Evolutionary conservation across 2,329 filamentous ascomycete species (phyloP), one percentile per base, ranked within the genome.

Genomic region (Corinectria fuckeliana): DNA sequence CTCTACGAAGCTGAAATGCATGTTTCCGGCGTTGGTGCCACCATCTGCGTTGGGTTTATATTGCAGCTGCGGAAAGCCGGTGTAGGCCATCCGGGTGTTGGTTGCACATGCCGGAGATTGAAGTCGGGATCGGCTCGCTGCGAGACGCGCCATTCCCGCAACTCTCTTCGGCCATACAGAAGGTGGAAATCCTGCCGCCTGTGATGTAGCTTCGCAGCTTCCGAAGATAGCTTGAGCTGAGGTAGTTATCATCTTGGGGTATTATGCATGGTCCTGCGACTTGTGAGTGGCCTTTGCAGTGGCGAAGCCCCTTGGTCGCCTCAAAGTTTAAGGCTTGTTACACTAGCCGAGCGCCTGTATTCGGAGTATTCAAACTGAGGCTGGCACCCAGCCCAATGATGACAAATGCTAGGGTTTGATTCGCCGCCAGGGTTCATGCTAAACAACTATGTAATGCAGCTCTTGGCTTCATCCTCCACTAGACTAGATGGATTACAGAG

Each of bases 321-420:
- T 45, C 16, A 25, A 28, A 13, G 28, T 20, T 23, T 20, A 23
- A 36, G 9, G 10, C 26, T n/a, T 18, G 20, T 42, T 25, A 48
- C 38, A 44, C 48, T 13, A 30, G 14, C 34, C 25, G 38, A 20
- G 41, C 16, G 45, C 34, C 34, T 39, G 16, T 44, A 45, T 30
- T 45, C n/a, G 34, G 44, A 34, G 30, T 34, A 34, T 34, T n/a
- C n/a, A 10, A 26, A 14, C 36, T 45, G 50, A 55, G 51, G 56
- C 56, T 53, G 41, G 28, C 56, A 53, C 45, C 50, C 44, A 25
- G 23, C 53, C 41, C 28, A 25, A 20, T 44, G 65, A 68, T 67
- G 58, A 69, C 65, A 41, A 69, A 67, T 30, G 49, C 16, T 11
- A 23, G 9, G 44, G 30, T 41, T 50, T 68, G 61, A 69, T 69